Percentiles rank a stretch among this genome's conserved stretches.
Evolutionary conservation across 768 basidiomycete genomes (phyloP).

Genomic region (Auricularia sp.): DNA sequence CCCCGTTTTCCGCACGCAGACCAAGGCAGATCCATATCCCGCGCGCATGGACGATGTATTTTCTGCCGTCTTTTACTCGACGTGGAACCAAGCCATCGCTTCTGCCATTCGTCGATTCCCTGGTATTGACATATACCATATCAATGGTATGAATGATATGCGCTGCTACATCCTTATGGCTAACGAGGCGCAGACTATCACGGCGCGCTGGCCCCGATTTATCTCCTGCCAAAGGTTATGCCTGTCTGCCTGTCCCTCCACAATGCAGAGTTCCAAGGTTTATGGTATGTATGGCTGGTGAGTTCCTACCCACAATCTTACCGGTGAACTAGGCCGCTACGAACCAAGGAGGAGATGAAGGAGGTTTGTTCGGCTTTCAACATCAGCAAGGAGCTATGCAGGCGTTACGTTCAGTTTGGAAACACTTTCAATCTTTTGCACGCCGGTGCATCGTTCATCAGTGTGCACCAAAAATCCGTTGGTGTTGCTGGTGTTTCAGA

Average conservation of each 20-base stretch:
- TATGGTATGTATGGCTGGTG: constrained; percentile 39
- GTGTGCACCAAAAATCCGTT: constrained; percentile 82
- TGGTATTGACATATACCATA: constrained; percentile 85
- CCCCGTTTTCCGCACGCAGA: constrained; percentile 93
- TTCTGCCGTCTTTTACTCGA: constrained; percentile 95
- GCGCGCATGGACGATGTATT: constrained; percentile 95
- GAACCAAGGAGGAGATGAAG: constrained; percentile 97
- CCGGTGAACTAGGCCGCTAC: constrained; percentile 39
- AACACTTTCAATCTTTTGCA: constrained; percentile 96
- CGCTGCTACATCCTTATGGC: neutral
- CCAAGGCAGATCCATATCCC: constrained; percentile 91
- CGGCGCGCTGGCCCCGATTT: constrained; percentile 82
- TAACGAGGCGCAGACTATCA: constrained; percentile 53
- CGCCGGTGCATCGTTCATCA: constrained; percentile 87
- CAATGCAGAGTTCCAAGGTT: constrained; percentile 95
- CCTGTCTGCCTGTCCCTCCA: constrained; percentile 87
- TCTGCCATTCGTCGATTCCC: constrained; percentile 80
- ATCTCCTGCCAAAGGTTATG: constrained; percentile 83
- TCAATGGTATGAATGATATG: constrained; percentile 37
- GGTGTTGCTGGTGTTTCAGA: constrained; percentile 96
- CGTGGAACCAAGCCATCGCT: constrained; percentile 96
- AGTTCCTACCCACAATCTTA: neutral
- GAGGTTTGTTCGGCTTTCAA: constrained; percentile 98
- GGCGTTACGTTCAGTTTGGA: constrained; percentile 95
- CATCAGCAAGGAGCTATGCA: constrained; percentile 91